Evolutionary conservation across 1,284 basidiomycete genomes (phyloP), one percentile per base, ranked within the genome.

Genomic region (Polyporus tsugae): DNA sequence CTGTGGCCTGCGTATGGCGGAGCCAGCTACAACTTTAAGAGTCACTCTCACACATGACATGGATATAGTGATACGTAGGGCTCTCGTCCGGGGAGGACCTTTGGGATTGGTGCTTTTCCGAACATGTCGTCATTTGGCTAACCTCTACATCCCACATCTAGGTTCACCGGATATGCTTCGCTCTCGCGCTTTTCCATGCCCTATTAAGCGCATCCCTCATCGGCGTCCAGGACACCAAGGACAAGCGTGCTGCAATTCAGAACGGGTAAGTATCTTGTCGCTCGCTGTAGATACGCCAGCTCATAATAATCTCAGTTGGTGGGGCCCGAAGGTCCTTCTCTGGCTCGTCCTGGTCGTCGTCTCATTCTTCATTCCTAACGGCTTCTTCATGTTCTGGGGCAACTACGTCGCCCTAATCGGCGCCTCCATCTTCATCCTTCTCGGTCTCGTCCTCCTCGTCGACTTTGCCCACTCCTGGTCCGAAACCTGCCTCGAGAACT

Each of bases 401-500:
- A 97, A 97, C 76, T 98, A 97, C 78, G 82, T 97, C 71, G 87
- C 96, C 33, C 88, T 98, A 59, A 89, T 98, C 71, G 96, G 98
- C 53, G 95, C 97, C 1, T 95, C 93, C 4, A 80, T 96, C 69
- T 99, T 99, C 83, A 98, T 99, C 78, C 89, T 97, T 63, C 91
- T 99, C 73, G 98, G 98, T 57, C 91, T 99, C 46, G 95, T 99
- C 66, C 91, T 99, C 53, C 91, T 99, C 67, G 95, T 99, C 80
- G 97, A 99, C 85, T 99, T 99, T 79, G 98, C 97, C 0, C 98
- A 99, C 78, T 94, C 95, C 2, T 99, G 96, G 96, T 96, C 96
- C 41, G 97, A 99, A 82, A 97, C 92, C 15, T 99, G 97, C 78
- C 88, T 99, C 62, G 93, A 98, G 74, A 95, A 95, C 71, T 99